A percentile compares a stretch with the other conserved stretches of the same genome.
These are phyloP conservation scores for Geotrichum europaeum DNA, from an alignment of 1,139 yeast genomes.

Conservation along the genomic window DNA sequence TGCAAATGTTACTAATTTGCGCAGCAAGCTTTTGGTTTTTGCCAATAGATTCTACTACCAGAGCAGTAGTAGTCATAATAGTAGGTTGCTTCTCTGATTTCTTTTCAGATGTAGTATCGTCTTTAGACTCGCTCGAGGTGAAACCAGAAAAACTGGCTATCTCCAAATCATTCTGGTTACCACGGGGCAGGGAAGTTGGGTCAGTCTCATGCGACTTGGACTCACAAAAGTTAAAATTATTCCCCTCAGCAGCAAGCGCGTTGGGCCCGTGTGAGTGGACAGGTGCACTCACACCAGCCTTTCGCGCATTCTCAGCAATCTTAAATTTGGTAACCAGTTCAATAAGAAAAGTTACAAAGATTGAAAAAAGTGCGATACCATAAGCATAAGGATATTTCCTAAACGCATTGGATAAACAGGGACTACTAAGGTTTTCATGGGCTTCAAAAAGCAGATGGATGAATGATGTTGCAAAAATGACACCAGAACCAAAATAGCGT, in stretches of 20 bases:
- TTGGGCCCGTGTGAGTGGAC: constrained; percentile 27
- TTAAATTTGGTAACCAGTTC: constrained; percentile 27
- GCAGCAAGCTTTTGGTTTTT: constrained; percentile 17
- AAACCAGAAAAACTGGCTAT: background rate
- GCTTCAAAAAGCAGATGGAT: constrained; percentile 82
- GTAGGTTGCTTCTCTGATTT: background rate
- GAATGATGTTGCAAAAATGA: constrained; percentile 82
- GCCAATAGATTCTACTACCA: background rate
- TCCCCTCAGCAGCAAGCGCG: constrained; percentile 18
- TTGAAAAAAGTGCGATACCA: constrained; percentile 48
- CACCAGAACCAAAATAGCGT: constrained; percentile 88
- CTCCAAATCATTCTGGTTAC: background rate
- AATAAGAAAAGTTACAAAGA: constrained; percentile 32
- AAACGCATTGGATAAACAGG: constrained; percentile 53
- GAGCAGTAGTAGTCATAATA: background rate
- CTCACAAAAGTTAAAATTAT: background rate
- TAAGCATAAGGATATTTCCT: constrained; percentile 57
- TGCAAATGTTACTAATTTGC: constrained; percentile 47
- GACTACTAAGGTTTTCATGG: constrained; percentile 44
- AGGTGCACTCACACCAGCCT: background rate
- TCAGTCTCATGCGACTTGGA: background rate
- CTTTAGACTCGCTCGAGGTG: background rate
- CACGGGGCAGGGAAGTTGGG: background rate
- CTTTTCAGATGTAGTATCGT: background rate
- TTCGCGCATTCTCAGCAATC: constrained; percentile 20